Conservation (phyloP, 129 eudicot genomes). For the Pulicaria dysenterica region DNA sequence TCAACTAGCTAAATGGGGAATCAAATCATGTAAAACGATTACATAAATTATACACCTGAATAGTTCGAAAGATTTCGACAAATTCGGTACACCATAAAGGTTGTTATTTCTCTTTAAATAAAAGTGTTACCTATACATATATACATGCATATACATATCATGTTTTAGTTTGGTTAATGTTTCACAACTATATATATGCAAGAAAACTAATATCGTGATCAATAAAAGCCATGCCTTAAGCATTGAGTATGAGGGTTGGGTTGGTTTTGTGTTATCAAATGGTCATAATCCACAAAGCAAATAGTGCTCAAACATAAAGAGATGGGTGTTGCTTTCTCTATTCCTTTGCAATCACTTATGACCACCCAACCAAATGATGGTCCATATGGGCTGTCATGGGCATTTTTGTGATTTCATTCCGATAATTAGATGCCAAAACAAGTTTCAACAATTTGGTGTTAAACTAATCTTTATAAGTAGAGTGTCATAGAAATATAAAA, state of each 20-base stretch:
- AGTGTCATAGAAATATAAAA: background rate
- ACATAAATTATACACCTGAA: background rate
- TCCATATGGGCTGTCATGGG: constrained; percentile 44
- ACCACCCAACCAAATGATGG: constrained; percentile 49
- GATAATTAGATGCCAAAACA: constrained; percentile 20
- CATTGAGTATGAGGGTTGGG: constrained; percentile 22
- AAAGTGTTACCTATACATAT: background rate
- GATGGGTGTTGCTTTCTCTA: constrained; percentile 36
- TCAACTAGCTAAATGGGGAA: constrained; percentile 12
- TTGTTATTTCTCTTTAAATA: background rate
- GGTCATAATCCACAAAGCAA: constrained; percentile 32
- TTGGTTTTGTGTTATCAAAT: constrained; percentile 25
- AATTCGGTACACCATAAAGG: background rate
- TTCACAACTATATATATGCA: background rate
- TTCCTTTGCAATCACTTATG: constrained; percentile 43
- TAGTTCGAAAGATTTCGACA: constrained; percentile 12
- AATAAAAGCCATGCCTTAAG: constrained; percentile 22
- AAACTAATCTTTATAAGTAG: background rate
- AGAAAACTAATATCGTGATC: constrained; percentile 18
- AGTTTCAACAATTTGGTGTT: background rate
- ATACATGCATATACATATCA: background rate
- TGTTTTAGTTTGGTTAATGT: background rate
- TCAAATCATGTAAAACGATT: constrained; percentile 19
- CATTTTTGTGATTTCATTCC: constrained; percentile 13
- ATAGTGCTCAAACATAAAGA: constrained; percentile 36